These are phyloP conservation scores for Boletellus ananas DNA, from an alignment of 768 basidiomycete genomes.

Conservation along the genomic window DNA sequence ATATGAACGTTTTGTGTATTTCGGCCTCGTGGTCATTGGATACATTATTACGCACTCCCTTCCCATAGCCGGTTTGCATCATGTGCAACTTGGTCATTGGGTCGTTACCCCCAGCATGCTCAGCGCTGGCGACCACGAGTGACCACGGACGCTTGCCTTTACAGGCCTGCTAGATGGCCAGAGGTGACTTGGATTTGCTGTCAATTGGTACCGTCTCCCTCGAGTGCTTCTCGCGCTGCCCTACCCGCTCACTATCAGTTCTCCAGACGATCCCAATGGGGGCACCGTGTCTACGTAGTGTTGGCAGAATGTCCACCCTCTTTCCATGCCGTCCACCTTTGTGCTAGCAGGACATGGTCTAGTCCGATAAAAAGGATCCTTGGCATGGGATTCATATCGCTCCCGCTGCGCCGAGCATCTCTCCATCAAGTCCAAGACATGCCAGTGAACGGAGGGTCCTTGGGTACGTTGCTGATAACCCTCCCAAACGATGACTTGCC, in stretches of 20 bases:
- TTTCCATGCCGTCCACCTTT: no score
- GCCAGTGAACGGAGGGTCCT: not conserved
- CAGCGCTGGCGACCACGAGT: not conserved
- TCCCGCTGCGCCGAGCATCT: not conserved
- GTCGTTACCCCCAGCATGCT: not conserved
- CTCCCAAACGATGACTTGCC: not conserved
- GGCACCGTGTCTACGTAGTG: no score
- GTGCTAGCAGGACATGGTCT: no score
- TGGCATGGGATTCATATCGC: no score
- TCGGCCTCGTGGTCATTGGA: not conserved
- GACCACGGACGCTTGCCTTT: not conserved
- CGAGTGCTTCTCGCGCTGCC: no score
- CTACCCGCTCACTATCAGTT: no score
- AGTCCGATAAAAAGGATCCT: no score
- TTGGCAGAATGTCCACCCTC: no score
- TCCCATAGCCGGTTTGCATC: not conserved
- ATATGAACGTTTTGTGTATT: constrained; percentile 19
- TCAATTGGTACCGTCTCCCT: not conserved
- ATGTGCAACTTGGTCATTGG: not conserved
- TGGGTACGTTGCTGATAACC: not conserved
- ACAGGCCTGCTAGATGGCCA: not conserved
- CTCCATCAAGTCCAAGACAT: not conserved
- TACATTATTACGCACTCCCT: not conserved
- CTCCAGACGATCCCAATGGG: no score
- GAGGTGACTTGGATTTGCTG: not conserved